Conservation (phyloP, 2,329 filamentous ascomycete species). For the Cladorrhinum sp. region DNA sequence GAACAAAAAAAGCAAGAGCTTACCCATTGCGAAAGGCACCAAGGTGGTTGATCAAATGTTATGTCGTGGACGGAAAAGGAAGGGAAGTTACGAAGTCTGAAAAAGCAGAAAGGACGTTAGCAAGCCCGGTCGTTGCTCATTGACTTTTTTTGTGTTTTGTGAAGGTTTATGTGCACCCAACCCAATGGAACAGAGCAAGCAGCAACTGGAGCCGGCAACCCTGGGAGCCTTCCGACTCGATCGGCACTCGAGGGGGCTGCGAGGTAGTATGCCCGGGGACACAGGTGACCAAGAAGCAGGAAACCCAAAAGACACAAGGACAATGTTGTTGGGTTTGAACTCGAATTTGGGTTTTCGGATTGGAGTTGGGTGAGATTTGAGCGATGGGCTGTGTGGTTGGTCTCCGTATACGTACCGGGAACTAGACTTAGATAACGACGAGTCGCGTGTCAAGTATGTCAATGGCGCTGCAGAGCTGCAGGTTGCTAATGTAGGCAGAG, state of each 20-base stretch:
- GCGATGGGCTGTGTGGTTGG: background rate
- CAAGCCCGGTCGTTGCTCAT: conserved; percentile 7
- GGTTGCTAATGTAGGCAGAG: conserved; percentile 13
- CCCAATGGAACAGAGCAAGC: background rate
- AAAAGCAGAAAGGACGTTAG: conserved; percentile 22
- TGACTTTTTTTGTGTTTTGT: background rate
- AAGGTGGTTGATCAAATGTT: conserved; percentile 17
- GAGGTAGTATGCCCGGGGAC: background rate
- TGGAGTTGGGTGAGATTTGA: background rate
- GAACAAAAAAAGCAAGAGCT: conserved; percentile 36
- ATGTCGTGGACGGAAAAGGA: conserved; percentile 12
- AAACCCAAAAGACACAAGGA: background rate
- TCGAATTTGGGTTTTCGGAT: background rate
- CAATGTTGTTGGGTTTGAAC: background rate
- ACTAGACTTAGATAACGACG: conserved; percentile 20
- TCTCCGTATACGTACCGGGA: conserved; percentile 28
- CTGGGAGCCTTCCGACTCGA: background rate
- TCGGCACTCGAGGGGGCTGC: background rate
- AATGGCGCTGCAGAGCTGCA: conserved; percentile 32
- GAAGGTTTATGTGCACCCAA: conserved; percentile 8
- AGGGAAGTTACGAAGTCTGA: conserved; percentile 27
- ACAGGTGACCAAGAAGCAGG: background rate
- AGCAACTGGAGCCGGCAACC: conserved; percentile 8
- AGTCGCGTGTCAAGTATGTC: conserved; percentile 41
- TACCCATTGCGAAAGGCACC: conserved; percentile 44